A percentile compares a stretch with the other conserved stretches of the same genome.
These are phyloP conservation scores for Tetraselmis chui DNA, from an alignment of 139 green algal species.

Conservation along the genomic window DNA sequence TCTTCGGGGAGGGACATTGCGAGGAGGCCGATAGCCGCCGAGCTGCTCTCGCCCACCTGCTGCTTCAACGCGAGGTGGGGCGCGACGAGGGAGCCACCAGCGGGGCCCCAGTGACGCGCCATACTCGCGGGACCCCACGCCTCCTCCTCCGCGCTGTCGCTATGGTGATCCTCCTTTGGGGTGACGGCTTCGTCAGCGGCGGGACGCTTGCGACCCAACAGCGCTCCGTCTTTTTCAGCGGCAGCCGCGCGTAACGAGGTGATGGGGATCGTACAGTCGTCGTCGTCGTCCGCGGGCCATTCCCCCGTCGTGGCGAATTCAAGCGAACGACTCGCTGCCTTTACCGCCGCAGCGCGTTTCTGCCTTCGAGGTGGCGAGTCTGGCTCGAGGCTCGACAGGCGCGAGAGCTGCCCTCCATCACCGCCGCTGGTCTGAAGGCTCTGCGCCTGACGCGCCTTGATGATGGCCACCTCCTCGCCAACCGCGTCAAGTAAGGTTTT, in stretches of 20 bases:
- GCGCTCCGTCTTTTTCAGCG: no score
- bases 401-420: no score
- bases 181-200: no score
- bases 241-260: neutral
- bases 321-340: conserved; percentile 26
- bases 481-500: conserved; percentile 13
- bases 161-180: neutral
- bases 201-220: no score
- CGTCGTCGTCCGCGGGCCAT: conserved; percentile 19
- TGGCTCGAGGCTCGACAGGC: no score
- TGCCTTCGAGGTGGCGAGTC: conserved; percentile 6
- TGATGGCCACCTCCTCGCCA: neutral
- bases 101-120: no score
- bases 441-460: neutral
- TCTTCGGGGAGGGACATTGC: neutral
- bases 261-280: neutral
- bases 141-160: neutral
- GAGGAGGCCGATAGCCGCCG: neutral
- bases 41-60: neutral
- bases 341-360: conserved; percentile 25
- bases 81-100: neutral
- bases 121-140: neutral
- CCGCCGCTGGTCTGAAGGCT: neutral
- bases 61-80: neutral
- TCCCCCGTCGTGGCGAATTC: conserved; percentile 29